Percentiles rank a stretch among this genome's conserved stretches.
Conservation (phyloP, 176 grass and related monocot genomes). For the Thalia dealbata region DNA sequence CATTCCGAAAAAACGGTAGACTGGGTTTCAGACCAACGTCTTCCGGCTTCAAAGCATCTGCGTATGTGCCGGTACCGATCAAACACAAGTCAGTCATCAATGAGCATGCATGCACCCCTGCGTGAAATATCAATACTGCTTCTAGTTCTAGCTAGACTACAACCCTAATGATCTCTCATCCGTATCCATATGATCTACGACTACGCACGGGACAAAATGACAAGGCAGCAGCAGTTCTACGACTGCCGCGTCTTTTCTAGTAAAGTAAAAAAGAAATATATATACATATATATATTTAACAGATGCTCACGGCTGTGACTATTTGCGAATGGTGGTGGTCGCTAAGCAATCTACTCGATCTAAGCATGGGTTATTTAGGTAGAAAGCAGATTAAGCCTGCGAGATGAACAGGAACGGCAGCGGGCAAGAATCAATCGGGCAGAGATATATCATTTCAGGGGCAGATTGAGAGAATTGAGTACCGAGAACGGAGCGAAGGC, state of each 20-base stretch:
- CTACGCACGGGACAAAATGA: no score
- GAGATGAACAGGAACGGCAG: background rate
- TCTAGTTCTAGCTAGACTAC: no score
- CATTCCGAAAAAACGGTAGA: slow-evolving; percentile 33
- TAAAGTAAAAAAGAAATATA: no score
- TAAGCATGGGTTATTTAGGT: background rate
- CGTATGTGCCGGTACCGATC: background rate
- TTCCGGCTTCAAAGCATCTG: slow-evolving; percentile 37
- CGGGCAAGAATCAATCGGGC: background rate
- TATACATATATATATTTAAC: no score
- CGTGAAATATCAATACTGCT: no score
- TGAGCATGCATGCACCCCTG: background rate
- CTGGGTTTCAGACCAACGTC: slow-evolving; percentile 44
- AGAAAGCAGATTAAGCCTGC: background rate
- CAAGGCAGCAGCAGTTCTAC: no score
- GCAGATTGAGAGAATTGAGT: background rate
- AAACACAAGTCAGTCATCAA: background rate
- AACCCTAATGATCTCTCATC: no score
- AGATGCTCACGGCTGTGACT: background rate
- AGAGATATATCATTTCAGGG: background rate
- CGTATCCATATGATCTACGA: no score
- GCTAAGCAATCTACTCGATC: background rate
- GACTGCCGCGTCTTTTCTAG: background rate
- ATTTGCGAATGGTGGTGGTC: background rate
- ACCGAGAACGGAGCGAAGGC: slow-evolving; percentile 44